Base-by-base conservation (phyloP, 805 yeast species). In the Candida incommunis region DNA sequence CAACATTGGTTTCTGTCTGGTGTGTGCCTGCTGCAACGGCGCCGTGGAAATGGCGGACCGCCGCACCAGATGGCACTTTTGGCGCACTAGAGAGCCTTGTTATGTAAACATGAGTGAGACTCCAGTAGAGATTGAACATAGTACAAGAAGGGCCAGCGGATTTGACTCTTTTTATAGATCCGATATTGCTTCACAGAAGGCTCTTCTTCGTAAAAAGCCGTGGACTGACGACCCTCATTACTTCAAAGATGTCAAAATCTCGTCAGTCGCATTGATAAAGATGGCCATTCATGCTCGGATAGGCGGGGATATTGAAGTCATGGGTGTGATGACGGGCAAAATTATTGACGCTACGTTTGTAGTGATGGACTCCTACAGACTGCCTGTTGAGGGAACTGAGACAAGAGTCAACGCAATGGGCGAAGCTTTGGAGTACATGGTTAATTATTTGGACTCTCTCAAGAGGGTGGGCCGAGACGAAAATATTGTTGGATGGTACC, bases 401-500 rank as follows among this genome's bases (percentile, higher is more conserved):
- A 98, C 94, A 18, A 82, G 95, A 47, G 99, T 92, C 47, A 98
- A 92, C 63, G 98, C 99, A 1, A 98, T 92, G 26, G 99, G 94
- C 63, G 97, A 94, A 62, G 97, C 94, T 43, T 92, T 92, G 69
- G 98, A 92, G 64, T 88, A 97, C 2, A 84, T 81, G 61, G 94
- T 92, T 98, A 92, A 31, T 18, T 31, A 31, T 16, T n/a, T 92
- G 98, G 99, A 92, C 60, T 92, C 92, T 98, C 74, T 92, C 59
- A 80, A 83, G 66, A 98, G 92, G 64, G 92, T 98, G 0, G 99
- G 99, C n/a, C 75, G 99, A 64, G 96, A 88, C 65, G 94, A 92
- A 63, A 87, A 85, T 85, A 98, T 92, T 45, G 99, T 92, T 43
- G 99, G 99, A 26, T 92, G 99, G 99, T 92, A 92, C 69, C 99